A percentile compares a stretch with the other conserved stretches of the same genome.
These are phyloP conservation scores for Aspergillaceae sp. DNA, from an alignment of 2,329 filamentous ascomycete species.

Conservation along the genomic window DNA sequence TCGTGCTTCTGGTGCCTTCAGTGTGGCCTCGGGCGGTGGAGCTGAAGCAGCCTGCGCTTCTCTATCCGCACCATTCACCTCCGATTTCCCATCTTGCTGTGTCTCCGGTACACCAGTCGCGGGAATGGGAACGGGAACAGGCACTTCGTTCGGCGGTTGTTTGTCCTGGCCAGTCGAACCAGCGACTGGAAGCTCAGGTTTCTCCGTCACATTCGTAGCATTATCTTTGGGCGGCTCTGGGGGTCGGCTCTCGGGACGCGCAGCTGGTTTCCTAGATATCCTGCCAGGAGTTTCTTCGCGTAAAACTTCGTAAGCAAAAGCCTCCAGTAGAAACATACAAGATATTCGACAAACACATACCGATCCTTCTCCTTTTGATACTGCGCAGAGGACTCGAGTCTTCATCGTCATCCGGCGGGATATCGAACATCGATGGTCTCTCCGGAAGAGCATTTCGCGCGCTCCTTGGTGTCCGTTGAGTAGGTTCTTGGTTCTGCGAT, in stretches of 20 bases:
- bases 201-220: not conserved
- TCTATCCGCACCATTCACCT: not conserved
- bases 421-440: constrained; percentile 29
- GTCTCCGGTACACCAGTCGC: not conserved
- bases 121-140: not conserved
- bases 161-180: not conserved
- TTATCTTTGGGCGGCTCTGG: not conserved
- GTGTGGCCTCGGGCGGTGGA: not conserved
- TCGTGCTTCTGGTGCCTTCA: not conserved
- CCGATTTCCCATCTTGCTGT: not conserved
- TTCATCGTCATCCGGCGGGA: constrained; percentile 21
- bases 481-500: constrained; percentile 6
- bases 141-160: not conserved
- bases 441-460: constrained; percentile 23
- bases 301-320: constrained; percentile 6
- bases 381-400: constrained; percentile 16
- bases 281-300: constrained; percentile 2
- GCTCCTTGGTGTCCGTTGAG: constrained; percentile 21
- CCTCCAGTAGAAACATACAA: not conserved
- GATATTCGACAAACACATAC: constrained; percentile 14
- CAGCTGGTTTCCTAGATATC: not conserved
- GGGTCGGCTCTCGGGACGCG: not conserved
- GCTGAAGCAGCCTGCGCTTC: not conserved
- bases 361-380: constrained; percentile 26
- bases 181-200: not conserved